Evolutionary conservation across 176 grass and related monocot genomes (phyloP).

Genomic region (Eragrostis curvula): DNA sequence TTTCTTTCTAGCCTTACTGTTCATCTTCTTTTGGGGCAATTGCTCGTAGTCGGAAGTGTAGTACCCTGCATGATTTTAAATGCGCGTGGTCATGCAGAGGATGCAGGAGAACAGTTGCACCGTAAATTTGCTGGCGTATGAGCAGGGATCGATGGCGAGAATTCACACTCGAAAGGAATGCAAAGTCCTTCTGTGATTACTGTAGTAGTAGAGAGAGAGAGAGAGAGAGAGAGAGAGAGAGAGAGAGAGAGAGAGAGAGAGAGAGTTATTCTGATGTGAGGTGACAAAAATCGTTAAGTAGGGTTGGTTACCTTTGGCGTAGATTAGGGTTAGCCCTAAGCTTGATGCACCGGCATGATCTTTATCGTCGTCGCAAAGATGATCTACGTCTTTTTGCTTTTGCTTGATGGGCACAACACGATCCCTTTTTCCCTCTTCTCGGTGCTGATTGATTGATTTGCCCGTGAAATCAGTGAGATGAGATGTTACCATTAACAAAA

Average conservation of each 20-base stretch:
- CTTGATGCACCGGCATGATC: conserved; percentile 31
- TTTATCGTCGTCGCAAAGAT: conserved; percentile 30
- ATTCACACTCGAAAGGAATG: neutral
- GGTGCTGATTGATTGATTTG: conserved; percentile 13
- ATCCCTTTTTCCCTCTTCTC: conserved; percentile 4
- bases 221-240: no score
- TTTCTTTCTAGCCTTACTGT: neutral
- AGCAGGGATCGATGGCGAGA: neutral
- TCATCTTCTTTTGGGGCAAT: neutral
- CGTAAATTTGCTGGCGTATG: conserved; percentile 9
- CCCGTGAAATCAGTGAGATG: neutral
- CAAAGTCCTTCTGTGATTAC: no score
- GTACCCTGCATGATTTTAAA: neutral
- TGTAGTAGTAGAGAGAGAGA: no score
- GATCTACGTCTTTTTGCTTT: conserved; percentile 23
- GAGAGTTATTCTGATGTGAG: neutral
- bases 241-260: no score
- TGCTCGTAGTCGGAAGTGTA: neutral
- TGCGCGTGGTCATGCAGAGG: neutral
- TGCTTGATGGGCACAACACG: neutral
- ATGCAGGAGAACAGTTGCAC: neutral
- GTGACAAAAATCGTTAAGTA: neutral
- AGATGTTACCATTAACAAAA: neutral
- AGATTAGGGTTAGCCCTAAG: neutral
- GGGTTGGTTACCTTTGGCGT: conserved; percentile 12